These are phyloP conservation scores for Mycena rebaudengoi DNA, from an alignment of 768 basidiomycete species.

Conservation along the genomic window DNA sequence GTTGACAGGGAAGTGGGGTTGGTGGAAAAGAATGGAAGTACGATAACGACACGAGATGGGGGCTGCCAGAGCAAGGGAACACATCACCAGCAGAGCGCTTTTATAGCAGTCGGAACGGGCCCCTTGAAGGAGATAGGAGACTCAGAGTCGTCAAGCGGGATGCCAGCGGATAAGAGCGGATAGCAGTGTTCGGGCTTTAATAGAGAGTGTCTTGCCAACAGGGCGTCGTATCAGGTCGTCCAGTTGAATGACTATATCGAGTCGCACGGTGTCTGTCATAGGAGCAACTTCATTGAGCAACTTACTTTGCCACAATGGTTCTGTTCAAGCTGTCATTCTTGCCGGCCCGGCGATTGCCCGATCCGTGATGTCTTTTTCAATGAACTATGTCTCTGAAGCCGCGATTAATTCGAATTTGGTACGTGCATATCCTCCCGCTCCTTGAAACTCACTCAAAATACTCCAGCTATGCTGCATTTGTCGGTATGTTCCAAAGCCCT, in stretches of 20 bases:
- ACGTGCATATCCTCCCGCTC: conserved; percentile 30
- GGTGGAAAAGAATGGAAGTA: conserved; percentile 9
- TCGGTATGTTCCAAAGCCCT: conserved; percentile 49
- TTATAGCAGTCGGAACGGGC: conserved; percentile 2
- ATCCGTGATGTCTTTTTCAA: conserved; percentile 41
- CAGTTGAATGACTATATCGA: too few species aligned
- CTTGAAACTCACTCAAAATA: background rate
- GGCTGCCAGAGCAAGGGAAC: conserved; percentile 30
- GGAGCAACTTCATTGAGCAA: too few species aligned
- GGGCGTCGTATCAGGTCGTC: background rate
- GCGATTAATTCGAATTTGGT: conserved; percentile 79
- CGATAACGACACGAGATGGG: conserved; percentile 15
- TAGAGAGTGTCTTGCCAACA: background rate
- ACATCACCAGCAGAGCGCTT: background rate
- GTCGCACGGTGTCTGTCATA: too few species aligned
- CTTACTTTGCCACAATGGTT: too few species aligned
- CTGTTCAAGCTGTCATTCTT: too few species aligned
- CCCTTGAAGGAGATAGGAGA: background rate
- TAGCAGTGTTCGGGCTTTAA: too few species aligned
- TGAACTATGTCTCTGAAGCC: conserved; percentile 69
- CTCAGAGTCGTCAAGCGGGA: background rate
- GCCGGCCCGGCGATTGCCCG: background rate
- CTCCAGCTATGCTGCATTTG: conserved; percentile 81
- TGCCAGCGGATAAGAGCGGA: background rate
- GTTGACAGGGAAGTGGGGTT: background rate